A percentile compares a stretch with the other conserved stretches of the same genome.
Evolutionary conservation across 176 grass and related monocot genomes (phyloP).

Genomic region (Avena eriantha): DNA sequence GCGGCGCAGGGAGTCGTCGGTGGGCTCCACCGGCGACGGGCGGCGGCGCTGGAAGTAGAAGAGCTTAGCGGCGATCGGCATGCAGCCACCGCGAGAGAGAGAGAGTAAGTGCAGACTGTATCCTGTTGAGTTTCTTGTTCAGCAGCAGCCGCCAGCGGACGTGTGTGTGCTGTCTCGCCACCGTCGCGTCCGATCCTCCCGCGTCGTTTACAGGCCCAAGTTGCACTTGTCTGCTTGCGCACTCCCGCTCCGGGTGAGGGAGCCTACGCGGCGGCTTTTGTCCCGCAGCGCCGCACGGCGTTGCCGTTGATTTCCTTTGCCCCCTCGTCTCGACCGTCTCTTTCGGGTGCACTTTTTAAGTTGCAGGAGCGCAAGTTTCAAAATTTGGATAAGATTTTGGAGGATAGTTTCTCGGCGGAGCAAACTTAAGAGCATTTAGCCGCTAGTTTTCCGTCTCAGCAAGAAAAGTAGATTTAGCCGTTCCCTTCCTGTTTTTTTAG

Average conservation of each 20-base stretch:
- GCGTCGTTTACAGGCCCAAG: neutral
- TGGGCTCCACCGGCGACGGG: constrained; percentile 20
- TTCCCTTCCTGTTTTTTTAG: too few species aligned
- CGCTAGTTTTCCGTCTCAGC: too few species aligned
- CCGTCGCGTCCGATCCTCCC: neutral
- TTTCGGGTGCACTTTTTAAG: too few species aligned
- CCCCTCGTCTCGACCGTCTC: too few species aligned
- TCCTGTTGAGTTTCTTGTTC: neutral
- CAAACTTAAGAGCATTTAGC: too few species aligned
- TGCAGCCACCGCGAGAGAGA: constrained; percentile 7
- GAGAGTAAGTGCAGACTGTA: neutral
- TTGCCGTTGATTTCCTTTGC: too few species aligned
- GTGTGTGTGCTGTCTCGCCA: neutral
- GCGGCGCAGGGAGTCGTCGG: neutral
- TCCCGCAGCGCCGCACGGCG: neutral
- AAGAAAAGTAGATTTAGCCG: too few species aligned
- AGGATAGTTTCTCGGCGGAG: too few species aligned
- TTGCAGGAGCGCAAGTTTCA: too few species aligned
- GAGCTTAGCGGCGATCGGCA: constrained; percentile 55
- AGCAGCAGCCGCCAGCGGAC: neutral
- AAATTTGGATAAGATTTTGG: too few species aligned
- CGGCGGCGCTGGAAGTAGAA: constrained; percentile 50
- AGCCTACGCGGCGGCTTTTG: neutral
- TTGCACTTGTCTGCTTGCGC: neutral
- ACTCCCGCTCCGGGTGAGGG: neutral